Base-by-base conservation (phyloP, 345 rosid species). In the Mercurialis annua region DNA sequence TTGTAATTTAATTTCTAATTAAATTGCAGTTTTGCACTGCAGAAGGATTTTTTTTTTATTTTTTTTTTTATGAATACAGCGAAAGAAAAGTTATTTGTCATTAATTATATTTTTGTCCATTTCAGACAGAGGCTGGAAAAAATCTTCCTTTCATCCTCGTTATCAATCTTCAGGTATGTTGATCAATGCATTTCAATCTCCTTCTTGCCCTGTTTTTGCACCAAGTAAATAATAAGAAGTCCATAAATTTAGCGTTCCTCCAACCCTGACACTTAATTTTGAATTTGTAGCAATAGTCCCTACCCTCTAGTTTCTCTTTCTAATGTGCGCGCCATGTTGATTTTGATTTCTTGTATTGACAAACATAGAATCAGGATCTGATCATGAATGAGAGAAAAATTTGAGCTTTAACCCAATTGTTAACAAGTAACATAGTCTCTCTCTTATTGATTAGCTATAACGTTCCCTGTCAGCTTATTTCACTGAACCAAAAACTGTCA, bases 121-220 rank as follows among this genome's bases (percentile, higher is more conserved):
- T 87, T 74, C 89, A 94, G 99, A 85, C 91, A 16, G 92, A 87
- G 72, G 83, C 86, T 21, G 98, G 95, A 65, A 94, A 94, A 73
- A 87, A 77, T 84, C 92, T 94, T 67, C 98, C 99, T 0, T 91
- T 94, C 78, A 76, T 94, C 74, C 89, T 94, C 24, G 76, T 89
- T 67, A 59, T 91, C 74, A 91, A 91, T 77, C 97, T 94, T 43
- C 95, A 94, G 98, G 99, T 94, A 83, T 57, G 69, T 50, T 48
- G 64, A 56, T 48, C 58, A 46, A 52, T 56, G 38, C 26, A n/a
- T 67, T 71, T 26, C 65, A 54, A 36, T 67, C 26, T 23, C 21
- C 4, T 67, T 72, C 48, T 58, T 63, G 46, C 31, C 48, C 20
- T 56, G 27, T 64, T 21, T 17, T 53, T 24, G 16, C 21, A 31